Percentiles rank a stretch among this genome's conserved stretches.
phyloP scores from a whole-genome alignment of 495 filamentous ascomycete genomes.

The Extremus antarcticus region DNA sequence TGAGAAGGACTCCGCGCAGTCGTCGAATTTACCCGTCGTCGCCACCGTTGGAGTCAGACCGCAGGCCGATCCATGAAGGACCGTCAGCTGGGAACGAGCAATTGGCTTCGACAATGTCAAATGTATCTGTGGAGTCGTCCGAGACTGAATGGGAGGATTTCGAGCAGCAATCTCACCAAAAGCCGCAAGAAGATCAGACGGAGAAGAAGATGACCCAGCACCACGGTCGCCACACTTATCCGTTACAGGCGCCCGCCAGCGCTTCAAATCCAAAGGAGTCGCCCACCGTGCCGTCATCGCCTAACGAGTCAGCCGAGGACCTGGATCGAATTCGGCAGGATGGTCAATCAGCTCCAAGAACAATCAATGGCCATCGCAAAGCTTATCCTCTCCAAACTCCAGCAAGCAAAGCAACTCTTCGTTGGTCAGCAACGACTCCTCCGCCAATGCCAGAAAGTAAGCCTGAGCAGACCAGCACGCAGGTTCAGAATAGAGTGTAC shows the following conservation, averaged over 20 bases:
- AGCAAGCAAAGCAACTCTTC: neutral
- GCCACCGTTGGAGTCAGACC: neutral
- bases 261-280: neutral
- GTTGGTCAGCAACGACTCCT: neutral
- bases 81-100: no score
- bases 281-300: neutral
- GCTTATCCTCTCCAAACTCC: neutral
- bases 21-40: neutral
- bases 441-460: neutral
- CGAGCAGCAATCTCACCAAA: neutral
- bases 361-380: neutral
- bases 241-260: neutral
- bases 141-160: neutral
- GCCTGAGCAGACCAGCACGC: neutral
- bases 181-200: neutral
- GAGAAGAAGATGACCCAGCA: neutral
- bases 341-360: neutral
- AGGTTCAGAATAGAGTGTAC: neutral
- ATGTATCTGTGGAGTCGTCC: neutral
- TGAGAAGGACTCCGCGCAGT: neutral
- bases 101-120: neutral
- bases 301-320: neutral
- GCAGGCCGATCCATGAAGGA: no score
- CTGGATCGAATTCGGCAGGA: neutral
- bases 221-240: neutral